Evolutionary conservation across 768 basidiomycete species (phyloP).

Genomic region (Auricularia heimuer): DNA sequence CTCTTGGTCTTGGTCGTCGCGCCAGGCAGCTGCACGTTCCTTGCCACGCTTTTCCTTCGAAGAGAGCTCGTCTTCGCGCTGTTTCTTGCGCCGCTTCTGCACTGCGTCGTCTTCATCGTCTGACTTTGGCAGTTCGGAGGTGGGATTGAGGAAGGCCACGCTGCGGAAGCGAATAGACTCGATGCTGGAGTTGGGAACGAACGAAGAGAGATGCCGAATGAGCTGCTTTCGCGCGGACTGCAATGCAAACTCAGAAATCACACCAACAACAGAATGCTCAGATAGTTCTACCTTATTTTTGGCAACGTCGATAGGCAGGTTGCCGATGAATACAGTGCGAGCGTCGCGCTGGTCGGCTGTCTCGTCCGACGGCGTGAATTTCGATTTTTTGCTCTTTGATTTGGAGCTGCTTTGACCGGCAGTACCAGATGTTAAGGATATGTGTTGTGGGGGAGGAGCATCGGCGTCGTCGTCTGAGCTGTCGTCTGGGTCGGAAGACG

Average conservation of each 20-base stretch:
- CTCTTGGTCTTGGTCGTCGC: constrained; percentile 9
- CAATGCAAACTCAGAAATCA: background rate
- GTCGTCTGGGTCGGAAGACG: background rate
- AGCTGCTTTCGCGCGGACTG: constrained; percentile 71
- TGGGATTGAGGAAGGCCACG: constrained; percentile 79
- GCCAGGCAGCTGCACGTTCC: constrained; percentile 13
- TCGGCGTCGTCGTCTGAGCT: background rate
- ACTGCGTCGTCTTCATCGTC: constrained; percentile 22
- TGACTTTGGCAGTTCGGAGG: constrained; percentile 44
- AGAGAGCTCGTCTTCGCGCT: constrained; percentile 29
- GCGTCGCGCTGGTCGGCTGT: constrained; percentile 62
- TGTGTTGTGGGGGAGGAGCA: background rate
- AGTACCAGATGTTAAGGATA: constrained; percentile 6
- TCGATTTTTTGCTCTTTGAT: constrained; percentile 27
- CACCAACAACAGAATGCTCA: background rate
- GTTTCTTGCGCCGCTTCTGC: constrained; percentile 28
- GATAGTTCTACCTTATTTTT: constrained; percentile 54
- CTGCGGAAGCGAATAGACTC: constrained; percentile 93
- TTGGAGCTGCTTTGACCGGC: constrained; percentile 25
- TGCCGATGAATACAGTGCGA: constrained; percentile 88
- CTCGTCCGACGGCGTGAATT: constrained; percentile 57
- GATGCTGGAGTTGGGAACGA: constrained; percentile 67
- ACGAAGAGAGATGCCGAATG: constrained; percentile 62
- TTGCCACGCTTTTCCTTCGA: constrained; percentile 11
- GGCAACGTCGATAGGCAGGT: constrained; percentile 67